A percentile compares a stretch with the other conserved stretches of the same genome.
Conservation (phyloP, 2,329 filamentous ascomycete genomes). For the Aspergillus luchuensis region DNA sequence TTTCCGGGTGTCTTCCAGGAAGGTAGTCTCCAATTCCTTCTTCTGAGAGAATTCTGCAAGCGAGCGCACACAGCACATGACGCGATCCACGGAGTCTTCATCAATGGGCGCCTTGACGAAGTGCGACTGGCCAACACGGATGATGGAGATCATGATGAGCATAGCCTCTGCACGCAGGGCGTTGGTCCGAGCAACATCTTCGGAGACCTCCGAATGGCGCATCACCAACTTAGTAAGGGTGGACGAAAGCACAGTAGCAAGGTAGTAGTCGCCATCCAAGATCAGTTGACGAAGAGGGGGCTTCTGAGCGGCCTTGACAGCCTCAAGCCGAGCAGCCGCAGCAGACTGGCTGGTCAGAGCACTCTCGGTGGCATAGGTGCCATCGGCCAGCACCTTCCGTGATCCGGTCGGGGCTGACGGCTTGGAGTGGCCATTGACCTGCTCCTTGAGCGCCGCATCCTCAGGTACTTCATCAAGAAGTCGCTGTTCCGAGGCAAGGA, state of each 20-base stretch:
- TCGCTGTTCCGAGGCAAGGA: constrained; percentile 90
- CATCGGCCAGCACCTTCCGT: constrained; percentile 89
- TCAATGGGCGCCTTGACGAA: constrained; percentile 98
- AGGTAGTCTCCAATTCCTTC: constrained; percentile 88
- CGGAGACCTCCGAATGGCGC: constrained; percentile 91
- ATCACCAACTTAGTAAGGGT: constrained; percentile 97
- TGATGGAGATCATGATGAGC: constrained; percentile 99
- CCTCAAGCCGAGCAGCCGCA: constrained; percentile 86
- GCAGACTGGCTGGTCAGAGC: constrained; percentile 91
- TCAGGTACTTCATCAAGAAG: constrained; percentile 81
- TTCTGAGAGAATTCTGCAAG: constrained; percentile 86
- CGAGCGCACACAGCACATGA: constrained; percentile 95
- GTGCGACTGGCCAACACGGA: constrained; percentile 96
- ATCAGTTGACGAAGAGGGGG: constrained; percentile 93
- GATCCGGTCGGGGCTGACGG: constrained; percentile 76
- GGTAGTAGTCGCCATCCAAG: constrained; percentile 94
- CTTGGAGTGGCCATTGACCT: constrained; percentile 80
- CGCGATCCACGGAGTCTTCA: constrained; percentile 95
- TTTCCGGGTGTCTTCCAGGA: constrained; percentile 90
- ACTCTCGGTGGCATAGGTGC: constrained; percentile 95
- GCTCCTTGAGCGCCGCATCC: constrained; percentile 64
- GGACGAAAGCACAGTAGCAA: constrained; percentile 91
- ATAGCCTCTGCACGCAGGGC: constrained; percentile 94
- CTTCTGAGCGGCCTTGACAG: constrained; percentile 95
- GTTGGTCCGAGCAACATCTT: constrained; percentile 84